Base-by-base conservation (phyloP, 78 protist species). In the Cavenderia fasciculata region DNA sequence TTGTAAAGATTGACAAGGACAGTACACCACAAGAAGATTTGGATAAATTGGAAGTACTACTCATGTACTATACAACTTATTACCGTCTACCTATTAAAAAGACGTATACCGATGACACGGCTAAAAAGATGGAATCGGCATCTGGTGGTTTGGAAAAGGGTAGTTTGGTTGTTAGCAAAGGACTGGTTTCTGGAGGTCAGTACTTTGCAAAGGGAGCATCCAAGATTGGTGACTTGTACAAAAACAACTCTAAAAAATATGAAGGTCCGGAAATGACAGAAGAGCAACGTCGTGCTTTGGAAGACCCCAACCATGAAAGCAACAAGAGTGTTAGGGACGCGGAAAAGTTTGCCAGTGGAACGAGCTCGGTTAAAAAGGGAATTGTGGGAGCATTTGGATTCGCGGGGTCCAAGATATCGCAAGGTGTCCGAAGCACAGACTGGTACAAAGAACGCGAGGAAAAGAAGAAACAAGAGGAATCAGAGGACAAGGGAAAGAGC, bases 211-310 rank as follows among this genome's bases (percentile, higher is more conserved):
- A 79, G 21, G 88, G 88, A 29, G 88, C 88, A 0, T 14, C 66
- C 10, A 79, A 79, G 41, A 54, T 66, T 2, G 88, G 88, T 38
- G 88, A 79, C 2, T 40, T 79, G 4, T 79, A 79, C n/a, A 79
- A 79, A 34, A 79, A 66, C 31, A 79, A 79, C 19, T 52, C 88
- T 23, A 79, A 79, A 69, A 66, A 62, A 38, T 79, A 79, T 40
- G 88, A 79, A n/a, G 88, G 88, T 19, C 88, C 88, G 21, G 88
- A 79, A 6, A 79, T 79, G 88, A 79, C 88, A 41, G 88, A 79
- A 6, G 88, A 79, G 21, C 88, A 79, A 54, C 36, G 21, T 34
- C 2, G 59, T 25, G 52, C 62, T 29, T 52, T 79, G 34, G 88
- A 79, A 10, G 88, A 79, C 41, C 88, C 88, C 19, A 46, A 79